Evolutionary conservation across 371 early-diverging fungal genomes (phyloP).

Genomic region (Rhizopus delemar): DNA sequence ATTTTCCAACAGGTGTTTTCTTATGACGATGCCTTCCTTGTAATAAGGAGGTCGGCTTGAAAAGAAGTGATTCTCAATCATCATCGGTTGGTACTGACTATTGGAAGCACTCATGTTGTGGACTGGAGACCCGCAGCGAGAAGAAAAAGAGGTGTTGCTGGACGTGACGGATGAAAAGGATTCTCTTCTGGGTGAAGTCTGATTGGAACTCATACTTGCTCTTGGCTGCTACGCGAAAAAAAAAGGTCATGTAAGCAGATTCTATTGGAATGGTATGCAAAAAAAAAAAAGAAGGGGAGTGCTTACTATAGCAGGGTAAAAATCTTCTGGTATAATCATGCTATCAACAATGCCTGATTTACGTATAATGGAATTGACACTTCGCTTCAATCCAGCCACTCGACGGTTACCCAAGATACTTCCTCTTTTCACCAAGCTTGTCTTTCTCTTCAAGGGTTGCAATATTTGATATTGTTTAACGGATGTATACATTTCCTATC

Average conservation of each 20-base stretch:
- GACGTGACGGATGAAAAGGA: constrained; percentile 30
- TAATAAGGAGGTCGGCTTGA: constrained; percentile 49
- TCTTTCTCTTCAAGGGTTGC: constrained; percentile 42
- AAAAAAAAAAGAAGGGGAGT: too few species aligned
- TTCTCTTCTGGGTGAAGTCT: constrained; percentile 18
- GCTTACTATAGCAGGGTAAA: neutral
- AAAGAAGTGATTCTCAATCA: constrained; percentile 12
- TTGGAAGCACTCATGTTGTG: too few species aligned
- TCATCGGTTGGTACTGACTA: too few species aligned
- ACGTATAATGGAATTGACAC: constrained; percentile 29
- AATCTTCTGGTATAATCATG: constrained; percentile 12
- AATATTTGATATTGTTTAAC: constrained; percentile 64
- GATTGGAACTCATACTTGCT: constrained; percentile 18
- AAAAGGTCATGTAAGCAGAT: too few species aligned
- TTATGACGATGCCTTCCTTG: constrained; percentile 77
- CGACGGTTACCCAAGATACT: constrained; percentile 34
- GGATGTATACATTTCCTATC: constrained; percentile 62
- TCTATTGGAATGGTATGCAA: too few species aligned
- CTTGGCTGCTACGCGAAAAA: constrained; percentile 2
- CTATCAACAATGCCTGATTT: constrained; percentile 26
- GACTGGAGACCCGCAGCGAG: neutral
- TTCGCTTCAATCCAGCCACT: constrained; percentile 26
- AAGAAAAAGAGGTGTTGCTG: constrained; percentile 19
- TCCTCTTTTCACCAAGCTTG: constrained; percentile 16
- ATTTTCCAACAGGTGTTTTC: constrained; percentile 82